Evolutionary conservation across 371 early-diverging fungal species (phyloP), one percentile per base, ranked within the genome.

Genomic region (Mortierella polycephala): DNA sequence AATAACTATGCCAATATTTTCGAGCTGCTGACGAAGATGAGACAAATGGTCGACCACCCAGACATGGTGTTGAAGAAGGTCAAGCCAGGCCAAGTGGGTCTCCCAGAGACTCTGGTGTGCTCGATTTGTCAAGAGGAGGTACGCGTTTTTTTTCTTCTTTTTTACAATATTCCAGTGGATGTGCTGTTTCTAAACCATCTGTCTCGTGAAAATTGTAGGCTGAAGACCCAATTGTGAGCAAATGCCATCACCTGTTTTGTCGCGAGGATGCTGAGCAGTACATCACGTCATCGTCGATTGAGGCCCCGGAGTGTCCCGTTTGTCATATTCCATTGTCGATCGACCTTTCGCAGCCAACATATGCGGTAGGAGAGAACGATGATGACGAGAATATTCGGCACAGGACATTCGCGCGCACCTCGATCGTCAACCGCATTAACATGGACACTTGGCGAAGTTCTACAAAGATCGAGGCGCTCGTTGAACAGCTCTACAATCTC

Each of bases 1-100:
- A 97, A 96, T 80, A 93, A 98, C 76, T 99, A 98, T 73, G 97
- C 97, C 53, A 92, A 96, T 71, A 96, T 98, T 63, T 93, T 94
- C 76, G 93, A 93, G 75, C 74, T 94, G 45, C 74, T 94, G 47
- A 93, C 89, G 14, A 88, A 88, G 57, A 92, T 93, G 93, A 84
- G 90, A 20, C 83, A 86, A 64, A 87, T 95, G 40, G 96, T 94
- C 44, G 96, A 98, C 81, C 99, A 99, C 82, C 98, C 98, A 4
- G 93, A 93, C 71, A 73, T 95, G 66, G 89, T 93, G 46, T 84
- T 88, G 42, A 93, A 91, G 76, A 85, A 85, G 55, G 57, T 62
- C 50, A 76, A 70, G 59, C 70, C 73, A 11, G 73, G 80, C 0
- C 44, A 73, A 13, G 51, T 73, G 21, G 80, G 80, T 3, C 57